Base-by-base conservation (phyloP, 768 basidiomycete species). In the Phlebiopsis gigantea region DNA sequence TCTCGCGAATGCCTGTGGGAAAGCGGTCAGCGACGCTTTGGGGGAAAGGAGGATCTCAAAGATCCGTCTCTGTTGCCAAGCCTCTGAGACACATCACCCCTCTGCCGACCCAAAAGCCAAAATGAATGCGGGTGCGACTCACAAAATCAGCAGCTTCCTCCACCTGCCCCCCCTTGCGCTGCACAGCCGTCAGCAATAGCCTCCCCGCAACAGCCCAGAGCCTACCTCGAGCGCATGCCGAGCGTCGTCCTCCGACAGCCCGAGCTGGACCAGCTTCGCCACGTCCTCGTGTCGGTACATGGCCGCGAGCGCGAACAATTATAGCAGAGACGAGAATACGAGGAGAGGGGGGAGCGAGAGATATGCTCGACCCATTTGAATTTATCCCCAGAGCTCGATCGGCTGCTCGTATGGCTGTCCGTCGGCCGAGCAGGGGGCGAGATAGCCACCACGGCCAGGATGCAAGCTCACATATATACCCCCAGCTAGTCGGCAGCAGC, bases 1-100 rank as follows among this genome's bases (percentile, higher is more conserved):
- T 41, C 50, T 56, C 41, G 60, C 62, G 41, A 63, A 55, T 51
- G 64, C 59, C 67, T 68, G 62, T 45, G 57, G 48, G 50, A 56
- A 42, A 24, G 28, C 42, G 46, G 48, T 61, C 24, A 55, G 57
- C 19, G 28, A n/a, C 21, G 29, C 25, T 21, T n/a, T 5, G 24
- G 14, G 34, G 55, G 55, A 22, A 28, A 46, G 26, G 53, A 44
- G 49, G 31, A 34, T 34, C 25, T 17, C 51, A 43, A 54, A 39
- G 57, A 22, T 51, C 56, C 42, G 34, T 53, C 34, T 39, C 19
- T 39, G 58, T 57, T 60, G 59, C 55, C 59, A 57, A 53, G 59
- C 31, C 44, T 21, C 15, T 55, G 39, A 24, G 53, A n/a, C 34
- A n/a, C 22, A 17, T 28, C 47, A 42, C 34, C 39, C 26, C n/a